Evolutionary conservation across 306 rosid genomes (phyloP).

Genomic region (Begonia loranthoides): DNA sequence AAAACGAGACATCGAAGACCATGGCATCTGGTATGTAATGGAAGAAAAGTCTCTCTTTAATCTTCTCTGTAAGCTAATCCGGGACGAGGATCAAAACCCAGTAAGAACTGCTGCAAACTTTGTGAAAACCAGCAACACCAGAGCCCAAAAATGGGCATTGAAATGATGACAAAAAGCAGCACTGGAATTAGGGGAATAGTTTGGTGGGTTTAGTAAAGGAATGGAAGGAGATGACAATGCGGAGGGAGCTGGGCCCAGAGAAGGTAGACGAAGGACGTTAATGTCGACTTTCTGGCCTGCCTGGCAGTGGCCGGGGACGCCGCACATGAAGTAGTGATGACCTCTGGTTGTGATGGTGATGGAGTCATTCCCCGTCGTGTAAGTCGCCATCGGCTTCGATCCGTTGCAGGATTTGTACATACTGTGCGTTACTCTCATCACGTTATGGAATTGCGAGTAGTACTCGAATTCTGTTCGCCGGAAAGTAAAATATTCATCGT

Average conservation of each 20-base stretch:
- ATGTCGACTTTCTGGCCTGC: constrained; percentile 12
- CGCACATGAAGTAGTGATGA: constrained; percentile 78
- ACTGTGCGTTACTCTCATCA: constrained; percentile 60
- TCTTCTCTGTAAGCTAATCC: no score
- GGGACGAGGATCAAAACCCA: no score
- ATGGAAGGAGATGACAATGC: constrained; percentile 18
- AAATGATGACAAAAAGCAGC: neutral
- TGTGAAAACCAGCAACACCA: no score
- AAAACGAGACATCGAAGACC: no score
- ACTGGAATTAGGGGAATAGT: neutral
- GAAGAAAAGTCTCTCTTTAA: no score
- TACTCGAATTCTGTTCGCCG: constrained; percentile 42
- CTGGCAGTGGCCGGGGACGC: constrained; percentile 83
- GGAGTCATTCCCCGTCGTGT: constrained; percentile 64
- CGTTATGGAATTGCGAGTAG: constrained; percentile 60
- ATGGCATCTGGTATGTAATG: no score
- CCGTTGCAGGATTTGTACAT: constrained; percentile 72
- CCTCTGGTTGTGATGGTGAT: constrained; percentile 39
- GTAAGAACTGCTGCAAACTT: no score
- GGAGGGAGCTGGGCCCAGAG: constrained; percentile 17
- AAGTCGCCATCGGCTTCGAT: constrained; percentile 48
- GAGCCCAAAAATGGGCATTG: neutral
- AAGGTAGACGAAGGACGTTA: constrained; percentile 21
- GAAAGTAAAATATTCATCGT: no score
- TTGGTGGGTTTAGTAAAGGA: constrained; percentile 8